Evolutionary conservation across 768 basidiomycete species (phyloP), one percentile per base, ranked within the genome.

Genomic region (Mycena pura): DNA sequence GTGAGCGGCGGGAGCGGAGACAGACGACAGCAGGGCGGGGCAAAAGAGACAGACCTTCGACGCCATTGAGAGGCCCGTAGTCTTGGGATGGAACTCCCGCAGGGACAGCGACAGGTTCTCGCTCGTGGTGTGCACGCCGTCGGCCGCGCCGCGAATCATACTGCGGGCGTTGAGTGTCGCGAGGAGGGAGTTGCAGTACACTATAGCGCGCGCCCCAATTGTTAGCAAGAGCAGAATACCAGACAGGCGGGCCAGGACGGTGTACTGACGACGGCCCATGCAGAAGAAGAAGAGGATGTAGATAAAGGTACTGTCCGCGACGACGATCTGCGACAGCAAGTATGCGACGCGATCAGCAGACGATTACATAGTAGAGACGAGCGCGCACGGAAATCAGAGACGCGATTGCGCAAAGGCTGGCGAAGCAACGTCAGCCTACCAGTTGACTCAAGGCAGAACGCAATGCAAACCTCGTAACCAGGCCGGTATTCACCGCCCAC

Each of bases 241-340:
- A 24, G 2, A 21, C 28, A 29, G 31, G 50, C 28, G 21, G 19
- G 19, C n/a, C n/a, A n/a, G n/a, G n/a, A n/a, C n/a, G n/a, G n/a
- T n/a, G n/a, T n/a, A 80, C 86, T 67, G 69, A 88, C 86, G 69
- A 52, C 86, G 78, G 21, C 86, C 85, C 36, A 86, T 80, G 68
- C 79, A 82, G 63, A 86, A 87, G 69, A 83, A 88, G 71, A 87
- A 88, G 2, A 78, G 71, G 44, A 86, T 82, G 60, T 87, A 88
- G 52, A 86, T 69, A 73, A 85, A 84, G 0, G 84, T 82, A 2
- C 77, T 34, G 0, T 79, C 80, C 29, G 81, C 80, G 17, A 77
- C 74, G 13, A 74, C 60, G 67, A 86, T 86, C 84, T 86, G 34
- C 60, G 54, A 52, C 46, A 31, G 17, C n/a, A n/a, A n/a, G n/a